Percentiles rank a stretch among this genome's conserved stretches.
These are phyloP conservation scores for Raphanus raphanistrum DNA, from an alignment of 345 rosid genomes.

Conservation along the genomic window DNA sequence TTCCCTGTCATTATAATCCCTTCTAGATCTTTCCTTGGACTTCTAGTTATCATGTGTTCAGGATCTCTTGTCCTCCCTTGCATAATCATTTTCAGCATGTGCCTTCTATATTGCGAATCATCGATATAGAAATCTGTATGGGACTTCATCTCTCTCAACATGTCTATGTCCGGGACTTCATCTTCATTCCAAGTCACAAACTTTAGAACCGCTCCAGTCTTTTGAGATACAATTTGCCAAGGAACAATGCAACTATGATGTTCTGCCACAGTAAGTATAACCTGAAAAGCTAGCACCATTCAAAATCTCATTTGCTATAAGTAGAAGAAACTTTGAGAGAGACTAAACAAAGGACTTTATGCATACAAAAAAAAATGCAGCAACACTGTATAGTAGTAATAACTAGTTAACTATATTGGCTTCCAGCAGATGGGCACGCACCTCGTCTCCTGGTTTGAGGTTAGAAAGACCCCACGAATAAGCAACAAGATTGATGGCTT, in stretches of 20 bases:
- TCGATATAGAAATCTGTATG: constrained; percentile 10
- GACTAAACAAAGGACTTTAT: no score
- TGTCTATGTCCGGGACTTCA: constrained; percentile 62
- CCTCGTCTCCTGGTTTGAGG: constrained; percentile 81
- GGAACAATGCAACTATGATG: constrained; percentile 97
- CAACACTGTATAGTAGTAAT: background rate
- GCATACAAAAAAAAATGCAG: no score
- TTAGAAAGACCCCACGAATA: constrained; percentile 80
- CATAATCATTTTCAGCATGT: constrained; percentile 37
- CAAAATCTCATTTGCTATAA: constrained; percentile 19
- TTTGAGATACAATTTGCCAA: constrained; percentile 87
- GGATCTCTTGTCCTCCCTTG: constrained; percentile 47
- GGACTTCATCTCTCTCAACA: constrained; percentile 46
- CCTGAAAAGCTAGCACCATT: constrained; percentile 48
- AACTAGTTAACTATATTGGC: background rate
- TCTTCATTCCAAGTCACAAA: constrained; percentile 59
- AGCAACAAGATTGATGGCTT: constrained; percentile 93
- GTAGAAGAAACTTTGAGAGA: background rate
- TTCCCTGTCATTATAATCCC: constrained; percentile 32
- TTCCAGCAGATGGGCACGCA: constrained; percentile 28
- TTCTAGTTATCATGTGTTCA: constrained; percentile 39
- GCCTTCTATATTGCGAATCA: constrained; percentile 44
- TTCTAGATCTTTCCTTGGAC: constrained; percentile 15
- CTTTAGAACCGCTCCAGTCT: constrained; percentile 74
- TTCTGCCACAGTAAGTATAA: constrained; percentile 74